phyloP scores from a whole-genome alignment of 306 rosid genomes.

The Citrullus amarus region DNA sequence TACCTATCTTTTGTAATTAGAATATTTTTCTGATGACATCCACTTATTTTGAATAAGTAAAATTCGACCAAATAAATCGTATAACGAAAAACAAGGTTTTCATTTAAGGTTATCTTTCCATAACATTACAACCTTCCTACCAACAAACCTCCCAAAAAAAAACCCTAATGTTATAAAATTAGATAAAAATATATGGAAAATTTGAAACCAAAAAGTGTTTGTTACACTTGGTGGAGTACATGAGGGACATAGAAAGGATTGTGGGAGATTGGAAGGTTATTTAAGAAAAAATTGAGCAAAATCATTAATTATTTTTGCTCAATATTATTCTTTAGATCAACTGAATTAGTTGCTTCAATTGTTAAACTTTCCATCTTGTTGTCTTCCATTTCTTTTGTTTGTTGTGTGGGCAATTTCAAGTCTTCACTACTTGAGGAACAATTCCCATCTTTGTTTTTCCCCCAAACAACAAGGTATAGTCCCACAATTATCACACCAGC shows the following conservation, averaged over 20 bases:
- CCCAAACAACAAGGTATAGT: conserved; percentile 73
- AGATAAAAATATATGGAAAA: background rate
- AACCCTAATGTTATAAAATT: background rate
- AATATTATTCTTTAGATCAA: background rate
- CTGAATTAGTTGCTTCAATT: conserved; percentile 12
- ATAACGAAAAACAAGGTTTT: background rate
- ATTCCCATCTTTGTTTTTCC: conserved; percentile 54
- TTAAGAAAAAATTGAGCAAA: background rate
- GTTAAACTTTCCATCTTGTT: conserved; percentile 18
- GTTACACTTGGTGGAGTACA: background rate
- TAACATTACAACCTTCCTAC: background rate
- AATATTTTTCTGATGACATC: background rate
- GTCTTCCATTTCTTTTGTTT: conserved; percentile 7
- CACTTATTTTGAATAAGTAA: background rate
- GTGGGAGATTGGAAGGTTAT: background rate
- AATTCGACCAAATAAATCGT: background rate
- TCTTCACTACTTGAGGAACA: conserved; percentile 14
- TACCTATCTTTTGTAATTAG: background rate
- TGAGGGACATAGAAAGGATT: background rate
- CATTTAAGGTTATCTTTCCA: background rate
- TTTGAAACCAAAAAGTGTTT: background rate
- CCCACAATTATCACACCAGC: conserved; percentile 53
- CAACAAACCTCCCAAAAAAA: background rate
- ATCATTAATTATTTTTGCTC: background rate
- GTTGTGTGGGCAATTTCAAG: conserved; percentile 11